These are phyloP conservation scores for Pestalotiopsis sp. DNA, from an alignment of 2,329 filamentous ascomycete genomes.

Conservation along the genomic window DNA sequence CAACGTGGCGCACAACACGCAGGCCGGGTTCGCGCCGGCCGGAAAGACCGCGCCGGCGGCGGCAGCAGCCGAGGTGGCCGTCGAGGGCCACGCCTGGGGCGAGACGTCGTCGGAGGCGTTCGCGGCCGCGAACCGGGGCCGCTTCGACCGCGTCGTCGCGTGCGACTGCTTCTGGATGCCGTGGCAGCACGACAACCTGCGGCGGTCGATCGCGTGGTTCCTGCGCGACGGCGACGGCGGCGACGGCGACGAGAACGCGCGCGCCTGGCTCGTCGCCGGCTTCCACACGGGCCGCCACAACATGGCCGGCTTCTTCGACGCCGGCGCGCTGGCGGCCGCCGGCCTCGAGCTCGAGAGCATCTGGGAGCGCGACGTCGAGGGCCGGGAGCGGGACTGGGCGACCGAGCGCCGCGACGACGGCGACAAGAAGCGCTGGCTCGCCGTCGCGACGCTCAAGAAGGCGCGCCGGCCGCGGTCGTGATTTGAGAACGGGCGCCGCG, in stretches of 20 bases:
- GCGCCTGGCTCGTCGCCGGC: constrained; percentile 68
- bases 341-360: constrained; percentile 66
- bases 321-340: constrained; percentile 43
- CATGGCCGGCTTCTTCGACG: constrained; percentile 67
- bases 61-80: constrained; percentile 33
- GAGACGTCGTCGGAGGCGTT: constrained; percentile 40
- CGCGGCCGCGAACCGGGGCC: constrained; percentile 28
- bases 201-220: constrained; percentile 64
- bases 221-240: constrained; percentile 38
- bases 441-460: constrained; percentile 55
- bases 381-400: constrained; percentile 62
- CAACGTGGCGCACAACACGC: constrained; percentile 60
- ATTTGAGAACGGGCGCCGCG: neutral
- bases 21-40: constrained; percentile 32
- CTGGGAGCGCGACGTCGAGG: constrained; percentile 71
- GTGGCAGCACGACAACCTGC: constrained; percentile 69
- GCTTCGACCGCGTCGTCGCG: constrained; percentile 66
- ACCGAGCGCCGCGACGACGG: constrained; percentile 64
- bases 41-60: constrained; percentile 9
- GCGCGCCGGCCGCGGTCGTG: neutral
- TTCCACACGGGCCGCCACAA: constrained; percentile 73
- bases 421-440: constrained; percentile 72
- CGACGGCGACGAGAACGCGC: constrained; percentile 35
- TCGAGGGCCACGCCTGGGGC: constrained; percentile 70
- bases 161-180: constrained; percentile 80